Evolutionary conservation across 495 filamentous ascomycete genomes (phyloP).

Genomic region (Durotheca rogersii): DNA sequence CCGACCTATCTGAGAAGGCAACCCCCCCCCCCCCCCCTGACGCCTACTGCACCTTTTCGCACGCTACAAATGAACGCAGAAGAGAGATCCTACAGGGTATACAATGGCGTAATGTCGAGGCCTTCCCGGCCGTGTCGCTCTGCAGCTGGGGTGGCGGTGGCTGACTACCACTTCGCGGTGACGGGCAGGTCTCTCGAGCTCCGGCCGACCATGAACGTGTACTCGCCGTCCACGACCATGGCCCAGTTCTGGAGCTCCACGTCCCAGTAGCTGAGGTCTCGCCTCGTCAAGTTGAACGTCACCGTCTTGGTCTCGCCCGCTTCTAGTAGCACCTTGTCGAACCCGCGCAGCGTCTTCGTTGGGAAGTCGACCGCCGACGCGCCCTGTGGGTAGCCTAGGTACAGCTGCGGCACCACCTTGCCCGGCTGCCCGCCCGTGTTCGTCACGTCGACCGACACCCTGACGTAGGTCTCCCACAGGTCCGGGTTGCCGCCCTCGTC

Average conservation of each 20-base stretch:
- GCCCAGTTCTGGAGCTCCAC: conserved; percentile 79
- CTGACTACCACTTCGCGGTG: conserved; percentile 39
- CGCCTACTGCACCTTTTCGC: too few relatives aligned
- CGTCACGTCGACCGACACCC: conserved; percentile 61
- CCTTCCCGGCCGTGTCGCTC: too few relatives aligned
- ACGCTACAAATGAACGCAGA: too few relatives aligned
- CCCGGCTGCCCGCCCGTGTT: conserved; percentile 70
- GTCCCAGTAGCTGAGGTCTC: conserved; percentile 83
- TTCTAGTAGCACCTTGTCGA: conserved; percentile 69
- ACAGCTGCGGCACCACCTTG: conserved; percentile 79
- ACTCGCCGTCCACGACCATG: conserved; percentile 54
- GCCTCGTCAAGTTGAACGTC: conserved; percentile 70
- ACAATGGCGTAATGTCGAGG: too few relatives aligned
- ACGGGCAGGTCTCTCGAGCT: conserved; percentile 44
- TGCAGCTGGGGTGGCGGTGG: too few relatives aligned
- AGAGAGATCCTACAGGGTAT: too few relatives aligned
- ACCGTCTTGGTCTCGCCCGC: conserved; percentile 59
- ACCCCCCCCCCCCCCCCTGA: too few relatives aligned
- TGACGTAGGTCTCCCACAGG: conserved; percentile 68
- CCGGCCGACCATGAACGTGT: conserved; percentile 46
- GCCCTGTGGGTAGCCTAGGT: conserved; percentile 67
- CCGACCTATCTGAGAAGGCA: too few relatives aligned
- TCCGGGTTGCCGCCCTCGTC: conserved; percentile 83
- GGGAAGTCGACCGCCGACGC: conserved; percentile 75
- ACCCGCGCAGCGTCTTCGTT: conserved; percentile 70